Base-by-base conservation (phyloP, 305 asterid species). In the Euphrasia arctica region DNA sequence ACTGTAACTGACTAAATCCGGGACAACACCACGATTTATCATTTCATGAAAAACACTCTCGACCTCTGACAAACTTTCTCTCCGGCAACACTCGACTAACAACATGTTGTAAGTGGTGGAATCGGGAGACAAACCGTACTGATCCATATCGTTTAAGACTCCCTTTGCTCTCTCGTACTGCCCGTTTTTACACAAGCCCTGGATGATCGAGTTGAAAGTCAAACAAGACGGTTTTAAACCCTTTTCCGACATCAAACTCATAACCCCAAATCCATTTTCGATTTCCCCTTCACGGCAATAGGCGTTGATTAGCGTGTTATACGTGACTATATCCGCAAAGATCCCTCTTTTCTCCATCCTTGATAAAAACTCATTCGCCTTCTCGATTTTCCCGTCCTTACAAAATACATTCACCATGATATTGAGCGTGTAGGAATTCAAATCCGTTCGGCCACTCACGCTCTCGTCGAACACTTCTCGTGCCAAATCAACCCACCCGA, bases 401-500 rank as follows among this genome's bases (percentile, higher is more conserved):
- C 92, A 80, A 5, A 84, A 72, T 29, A 82, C 88, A 54, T 84
- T 86, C 36, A 86, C 88, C 90, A 86, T 86, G 70, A 89, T 89
- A 66, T 89, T 89, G 28, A 89, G 82, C 4, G 96, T 89, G 66
- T 88, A 88, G 2, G 71, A 83, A 68, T 89, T 86, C 78, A 85
- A 68, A 68, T 78, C 83, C 36, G 50, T 45, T 18, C 87, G 71
- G 69, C 54, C 62, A 2, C 71, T 69, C 76, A 70, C 76, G 57
- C 72, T 68, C 55, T 84, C 89, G 27, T 67, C 76, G 58, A 69
- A 89, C 62, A 89, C 82, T 12, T 86, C 84, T 73, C 80, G 61
- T 10, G 88, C 90, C 75, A 86, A 80, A 70, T 81, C 87, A 45
- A 78, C 73, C 96, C 96, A 89, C 73, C 86, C 95, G 42, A 85